Base-by-base conservation (phyloP, 805 yeast genomes). In the Cyberlindnera mrakii region DNA sequence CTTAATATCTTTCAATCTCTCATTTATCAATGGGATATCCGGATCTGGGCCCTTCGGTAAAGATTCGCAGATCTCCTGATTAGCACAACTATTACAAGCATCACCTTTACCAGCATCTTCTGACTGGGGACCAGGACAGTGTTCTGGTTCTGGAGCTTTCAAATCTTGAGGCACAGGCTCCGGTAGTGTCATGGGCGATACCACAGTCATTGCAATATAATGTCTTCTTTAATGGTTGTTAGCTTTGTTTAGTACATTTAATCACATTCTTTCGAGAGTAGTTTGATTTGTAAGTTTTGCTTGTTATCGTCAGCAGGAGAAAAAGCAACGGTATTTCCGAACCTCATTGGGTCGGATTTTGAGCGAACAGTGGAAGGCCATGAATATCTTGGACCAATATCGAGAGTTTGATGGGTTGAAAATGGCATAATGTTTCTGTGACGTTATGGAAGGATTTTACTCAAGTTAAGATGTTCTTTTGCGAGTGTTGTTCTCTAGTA, bases 111-210 rank as follows among this genome's bases (percentile, higher is more conserved):
- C 99, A 2, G 99, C 99, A 41, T 67, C 65, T 53, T 89, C 97
- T 3, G 95, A 83, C 59, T 91, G 96, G 2, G 98, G 96, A 1
- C 99, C 99, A 0, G 99, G 99, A 67, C 99, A 93, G 63, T 93
- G 98, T 59, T 89, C 97, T 1, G 99, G 98, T 57, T 84, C 95
- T 0, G 93, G 89, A 0, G 81, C 86, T 43, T 71, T 68, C 20
- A 75, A 50, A 35, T 55, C 49, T 31, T 50, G 45, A 4, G 42
- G 40, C 36, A 48, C 41, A 6, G 56, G 55, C 19, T 51, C 40
- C 6, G 51, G 55, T 18, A 53, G 45, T 5, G 51, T 37, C 31
- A 53, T 47, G 15, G 49, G 52, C 33, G 52, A 45, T 27, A 30
- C 19, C 3, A 49, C 38, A 17, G 44, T 41, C 51, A 48, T 47